Percentiles rank a stretch among this genome's conserved stretches.
Conservation (phyloP, 2,329 filamentous ascomycete genomes). For the Aspergillus sp. region DNA sequence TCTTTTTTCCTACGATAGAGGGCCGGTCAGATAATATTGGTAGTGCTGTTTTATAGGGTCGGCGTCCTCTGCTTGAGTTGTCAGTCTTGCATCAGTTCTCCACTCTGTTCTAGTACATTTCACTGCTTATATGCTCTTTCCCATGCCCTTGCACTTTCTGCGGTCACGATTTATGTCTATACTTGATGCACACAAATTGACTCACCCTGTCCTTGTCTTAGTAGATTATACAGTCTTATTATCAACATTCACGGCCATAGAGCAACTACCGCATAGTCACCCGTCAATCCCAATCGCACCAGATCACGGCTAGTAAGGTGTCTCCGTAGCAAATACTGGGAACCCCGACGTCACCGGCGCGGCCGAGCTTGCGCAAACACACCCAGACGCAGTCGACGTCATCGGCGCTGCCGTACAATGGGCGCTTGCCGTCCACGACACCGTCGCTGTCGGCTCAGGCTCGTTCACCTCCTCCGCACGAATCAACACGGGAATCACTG, state of each 20-base stretch:
- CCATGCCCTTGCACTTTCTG: not conserved
- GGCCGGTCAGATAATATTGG: constrained; percentile 17
- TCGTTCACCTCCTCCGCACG: constrained; percentile 37
- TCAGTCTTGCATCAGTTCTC: not conserved
- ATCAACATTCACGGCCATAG: not conserved
- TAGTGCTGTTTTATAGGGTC: constrained; percentile 4
- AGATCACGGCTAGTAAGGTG: not conserved
- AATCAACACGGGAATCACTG: constrained; percentile 52
- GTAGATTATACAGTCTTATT: not conserved
- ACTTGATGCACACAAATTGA: not conserved
- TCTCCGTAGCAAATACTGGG: constrained; percentile 9
- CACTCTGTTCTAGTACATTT: not conserved
- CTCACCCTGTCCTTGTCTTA: not conserved
- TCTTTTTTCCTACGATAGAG: constrained; percentile 17
- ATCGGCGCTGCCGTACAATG: constrained; percentile 36
- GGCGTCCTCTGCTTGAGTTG: constrained; percentile 7
- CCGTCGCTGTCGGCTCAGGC: constrained; percentile 16
- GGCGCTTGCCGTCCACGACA: constrained; percentile 29
- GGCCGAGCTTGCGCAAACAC: constrained; percentile 32
- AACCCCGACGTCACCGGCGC: constrained; percentile 30
- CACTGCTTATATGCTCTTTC: not conserved
- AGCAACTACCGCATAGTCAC: not conserved
- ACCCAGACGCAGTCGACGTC: constrained; percentile 25
- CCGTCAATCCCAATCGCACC: not conserved
- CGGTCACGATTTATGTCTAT: constrained; percentile 1